phyloP scores from a whole-genome alignment of 148 eudicot species.

The Nepenthes gracilis region DNA sequence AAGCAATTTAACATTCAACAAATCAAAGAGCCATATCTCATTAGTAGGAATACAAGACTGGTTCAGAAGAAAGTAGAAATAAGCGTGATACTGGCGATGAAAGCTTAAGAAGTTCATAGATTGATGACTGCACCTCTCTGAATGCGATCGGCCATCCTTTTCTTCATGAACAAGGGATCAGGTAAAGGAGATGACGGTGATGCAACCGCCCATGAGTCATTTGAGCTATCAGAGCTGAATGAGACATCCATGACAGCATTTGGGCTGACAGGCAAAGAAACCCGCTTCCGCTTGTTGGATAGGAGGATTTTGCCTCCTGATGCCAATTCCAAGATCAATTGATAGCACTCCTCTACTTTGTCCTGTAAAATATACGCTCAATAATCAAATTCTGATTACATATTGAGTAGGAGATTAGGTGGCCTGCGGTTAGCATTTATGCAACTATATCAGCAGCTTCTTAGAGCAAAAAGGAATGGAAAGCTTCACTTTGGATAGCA shows the following conservation, averaged over 20 bases:
- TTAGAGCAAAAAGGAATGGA: not conserved
- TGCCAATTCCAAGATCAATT: constrained; percentile 32
- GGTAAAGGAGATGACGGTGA: constrained; percentile 47
- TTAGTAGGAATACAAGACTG: constrained; percentile 12
- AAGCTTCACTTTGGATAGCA: not conserved
- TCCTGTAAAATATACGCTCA: constrained; percentile 23
- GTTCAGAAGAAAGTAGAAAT: constrained; percentile 4
- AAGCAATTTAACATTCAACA: constrained; percentile 36
- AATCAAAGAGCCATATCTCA: constrained; percentile 15
- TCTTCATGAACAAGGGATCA: constrained; percentile 38
- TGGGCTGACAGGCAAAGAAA: constrained; percentile 54
- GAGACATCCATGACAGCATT: constrained; percentile 49
- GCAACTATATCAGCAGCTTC: not conserved
- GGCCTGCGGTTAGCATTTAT: not conserved
- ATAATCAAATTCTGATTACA: not conserved
- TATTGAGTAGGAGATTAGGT: not conserved
- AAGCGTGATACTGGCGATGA: constrained; percentile 3
- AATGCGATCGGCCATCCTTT: constrained; percentile 19
- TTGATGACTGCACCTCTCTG: constrained; percentile 11
- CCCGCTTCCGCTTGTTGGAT: constrained; percentile 40
- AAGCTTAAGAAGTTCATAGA: constrained; percentile 18
- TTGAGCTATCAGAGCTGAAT: constrained; percentile 55
- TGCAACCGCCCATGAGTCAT: constrained; percentile 40
- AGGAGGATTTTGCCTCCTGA: constrained; percentile 15
- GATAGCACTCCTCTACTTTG: constrained; percentile 42